Percentiles rank a stretch among this genome's conserved stretches.
Conservation (phyloP, 495 filamentous ascomycete genomes). For the Lophium mytilinum region DNA sequence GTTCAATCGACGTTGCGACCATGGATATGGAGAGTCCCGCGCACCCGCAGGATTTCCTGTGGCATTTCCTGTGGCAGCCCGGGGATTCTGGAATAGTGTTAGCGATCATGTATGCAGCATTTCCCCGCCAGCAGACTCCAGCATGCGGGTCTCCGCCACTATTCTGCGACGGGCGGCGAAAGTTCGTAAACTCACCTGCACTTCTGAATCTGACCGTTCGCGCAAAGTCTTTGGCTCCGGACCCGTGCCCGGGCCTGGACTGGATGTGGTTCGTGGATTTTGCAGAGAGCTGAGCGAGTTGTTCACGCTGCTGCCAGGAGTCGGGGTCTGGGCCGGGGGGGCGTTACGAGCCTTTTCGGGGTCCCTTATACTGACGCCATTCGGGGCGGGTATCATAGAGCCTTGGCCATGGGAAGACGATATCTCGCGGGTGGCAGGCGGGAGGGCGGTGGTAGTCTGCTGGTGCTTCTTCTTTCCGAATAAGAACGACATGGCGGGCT, state of each 20-base stretch:
- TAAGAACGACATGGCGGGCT: conserved; percentile 57
- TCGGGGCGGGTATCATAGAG: conserved; percentile 31
- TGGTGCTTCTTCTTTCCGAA: conserved; percentile 61
- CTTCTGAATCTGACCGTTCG: conserved; percentile 36
- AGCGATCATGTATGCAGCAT: not conserved
- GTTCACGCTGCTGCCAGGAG: conserved; percentile 57
- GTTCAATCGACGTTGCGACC: conserved; percentile 83
- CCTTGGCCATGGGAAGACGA: conserved; percentile 29
- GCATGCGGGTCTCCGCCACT: not conserved
- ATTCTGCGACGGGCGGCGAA: not conserved
- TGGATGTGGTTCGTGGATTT: conserved; percentile 27
- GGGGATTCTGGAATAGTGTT: conserved; percentile 30
- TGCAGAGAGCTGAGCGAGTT: conserved; percentile 52
- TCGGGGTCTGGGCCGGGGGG: conserved; percentile 44
- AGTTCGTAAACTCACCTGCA: conserved; percentile 23
- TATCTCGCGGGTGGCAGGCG: conserved; percentile 47
- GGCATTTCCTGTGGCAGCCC: not conserved
- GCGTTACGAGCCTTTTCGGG: conserved; percentile 30
- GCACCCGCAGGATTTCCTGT: conserved; percentile 22
- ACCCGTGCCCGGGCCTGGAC: conserved; percentile 37
- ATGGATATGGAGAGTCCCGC: conserved; percentile 70
- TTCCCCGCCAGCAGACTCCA: not conserved
- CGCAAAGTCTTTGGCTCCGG: conserved; percentile 48
- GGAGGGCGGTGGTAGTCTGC: conserved; percentile 40
- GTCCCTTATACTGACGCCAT: conserved; percentile 20